Percentiles rank a stretch among this genome's conserved stretches.
Evolutionary conservation across 1,139 yeast genomes (phyloP).

Genomic region (Taphrina pruni): DNA sequence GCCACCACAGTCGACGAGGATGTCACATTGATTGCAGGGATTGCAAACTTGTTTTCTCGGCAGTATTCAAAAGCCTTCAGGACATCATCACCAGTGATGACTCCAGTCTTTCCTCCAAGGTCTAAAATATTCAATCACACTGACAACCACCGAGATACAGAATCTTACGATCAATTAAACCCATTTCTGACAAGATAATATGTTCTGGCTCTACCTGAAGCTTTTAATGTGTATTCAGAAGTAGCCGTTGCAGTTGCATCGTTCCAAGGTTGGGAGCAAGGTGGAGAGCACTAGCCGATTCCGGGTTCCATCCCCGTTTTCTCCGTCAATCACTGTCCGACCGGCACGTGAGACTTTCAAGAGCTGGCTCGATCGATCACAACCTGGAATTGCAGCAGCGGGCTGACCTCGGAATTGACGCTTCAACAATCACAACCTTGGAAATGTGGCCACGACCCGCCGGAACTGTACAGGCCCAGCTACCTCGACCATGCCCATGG

Average conservation of each 20-base stretch:
- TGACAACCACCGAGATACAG: not conserved
- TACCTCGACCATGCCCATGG: too few species aligned
- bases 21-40: conserved; percentile 93
- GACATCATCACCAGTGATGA: conserved; percentile 98
- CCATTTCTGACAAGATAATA: conserved; percentile 16
- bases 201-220: not conserved
- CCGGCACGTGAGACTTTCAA: too few species aligned
- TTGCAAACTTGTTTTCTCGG: conserved; percentile 90
- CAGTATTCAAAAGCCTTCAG: conserved; percentile 87
- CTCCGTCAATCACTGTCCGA: conserved; percentile 5
- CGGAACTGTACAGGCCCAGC: too few species aligned
- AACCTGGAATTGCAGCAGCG: too few species aligned
- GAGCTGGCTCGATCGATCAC: too few species aligned
- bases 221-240: too few species aligned
- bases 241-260: not conserved
- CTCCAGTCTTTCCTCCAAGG: conserved; percentile 61
- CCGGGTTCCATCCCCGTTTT: not conserved
- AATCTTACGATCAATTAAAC: conserved; percentile 33
- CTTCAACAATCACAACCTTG: too few species aligned
- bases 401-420: too few species aligned
- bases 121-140: not conserved
- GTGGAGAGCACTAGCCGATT: conserved; percentile 15
- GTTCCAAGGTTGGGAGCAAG: conserved; percentile 4
- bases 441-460: too few species aligned
- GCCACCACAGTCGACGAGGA: conserved; percentile 97